Percentiles rank a stretch among this genome's conserved stretches.
Conservation (phyloP, 2,329 filamentous ascomycete genomes). For the Alternaria tenuissima region DNA sequence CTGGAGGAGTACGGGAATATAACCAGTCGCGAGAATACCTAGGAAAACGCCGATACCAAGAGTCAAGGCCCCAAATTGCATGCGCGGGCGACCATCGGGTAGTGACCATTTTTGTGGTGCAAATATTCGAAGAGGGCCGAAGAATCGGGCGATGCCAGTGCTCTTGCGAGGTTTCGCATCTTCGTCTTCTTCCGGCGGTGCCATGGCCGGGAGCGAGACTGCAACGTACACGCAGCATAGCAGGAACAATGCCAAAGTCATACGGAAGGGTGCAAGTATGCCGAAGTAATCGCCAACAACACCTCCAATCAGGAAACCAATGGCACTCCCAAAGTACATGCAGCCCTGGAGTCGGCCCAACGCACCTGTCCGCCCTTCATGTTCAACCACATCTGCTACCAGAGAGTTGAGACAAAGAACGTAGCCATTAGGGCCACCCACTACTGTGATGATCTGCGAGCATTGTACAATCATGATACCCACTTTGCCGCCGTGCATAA, state of each 20-base stretch:
- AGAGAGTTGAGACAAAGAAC: slow-evolving; percentile 74
- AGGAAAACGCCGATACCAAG: slow-evolving; percentile 72
- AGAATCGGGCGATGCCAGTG: slow-evolving; percentile 62
- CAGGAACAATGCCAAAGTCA: slow-evolving; percentile 66
- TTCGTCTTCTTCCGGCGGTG: slow-evolving; percentile 49
- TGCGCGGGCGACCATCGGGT: slow-evolving; percentile 59
- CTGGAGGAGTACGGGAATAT: slow-evolving; percentile 67
- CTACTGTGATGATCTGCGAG: slow-evolving; percentile 71
- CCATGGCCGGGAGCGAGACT: slow-evolving; percentile 59
- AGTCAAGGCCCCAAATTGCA: slow-evolving; percentile 69
- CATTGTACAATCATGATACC: slow-evolving; percentile 75
- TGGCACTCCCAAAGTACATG: slow-evolving; percentile 71
- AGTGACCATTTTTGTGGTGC: slow-evolving; percentile 65
- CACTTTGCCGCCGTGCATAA: slow-evolving; percentile 65
- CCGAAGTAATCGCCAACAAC: slow-evolving; percentile 69
- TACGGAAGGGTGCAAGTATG: slow-evolving; percentile 70
- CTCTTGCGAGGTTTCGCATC: slow-evolving; percentile 29
- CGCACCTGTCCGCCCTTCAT: slow-evolving; percentile 67
- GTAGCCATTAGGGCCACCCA: slow-evolving; percentile 75
- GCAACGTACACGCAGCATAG: slow-evolving; percentile 53
- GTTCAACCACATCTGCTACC: slow-evolving; percentile 69
- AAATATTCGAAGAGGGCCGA: slow-evolving; percentile 70
- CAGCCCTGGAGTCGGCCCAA: slow-evolving; percentile 72
- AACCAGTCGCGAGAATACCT: slow-evolving; percentile 73
- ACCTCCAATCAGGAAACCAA: slow-evolving; percentile 72